Base-by-base conservation (phyloP, 495 filamentous ascomycete species). In the Penicillium soppii region DNA sequence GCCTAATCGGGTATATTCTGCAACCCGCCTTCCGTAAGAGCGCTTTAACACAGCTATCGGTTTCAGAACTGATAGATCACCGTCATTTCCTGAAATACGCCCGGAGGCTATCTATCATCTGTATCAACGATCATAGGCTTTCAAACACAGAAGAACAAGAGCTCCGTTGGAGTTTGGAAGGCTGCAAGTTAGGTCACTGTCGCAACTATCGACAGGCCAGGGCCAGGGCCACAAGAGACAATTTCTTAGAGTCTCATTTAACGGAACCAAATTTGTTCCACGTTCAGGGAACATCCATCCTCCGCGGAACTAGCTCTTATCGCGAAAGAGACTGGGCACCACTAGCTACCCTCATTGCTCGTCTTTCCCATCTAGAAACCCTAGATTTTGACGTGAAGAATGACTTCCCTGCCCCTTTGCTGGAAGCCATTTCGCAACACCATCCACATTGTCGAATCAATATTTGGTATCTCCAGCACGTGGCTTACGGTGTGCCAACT, bases 361-460 rank as follows among this genome's bases (percentile, higher is more conserved):
- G 33, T 4, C 2, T 47, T 15, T 9, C 7, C 7, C 32, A 20
- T 13, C 22, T 47, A 2, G 22, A 12, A 19, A 1, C 37, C 17
- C 10, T 47, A 8, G 53, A 57, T 2, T 35, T 57, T 17, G 39
- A 52, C 23, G 7, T 38, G 1, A 16, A 20, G 7, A 26, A 55
- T 13, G 38, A 52, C 8, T 63, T 45, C 30, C 20, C 58, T 17
- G 53, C 54, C 43, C 40, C 40, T 25, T 48, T 63, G 37, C 3
- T 22, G 15, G 21, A 47, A 38, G 45, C 33, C 13, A 8, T 47
- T 17, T 37, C 15, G 7, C 21, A 8, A 5, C 15, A 47, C 17
- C 33, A 47, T 29, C 45, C 45, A 0, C 10, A 47, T 12, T 47
- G 32, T 27, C 7, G n/a, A 4, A 15, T 47, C 1, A 20, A 47